Evolutionary conservation across 2,329 filamentous ascomycete species (phyloP).

Genomic region (Teratosphaeria viscida): DNA sequence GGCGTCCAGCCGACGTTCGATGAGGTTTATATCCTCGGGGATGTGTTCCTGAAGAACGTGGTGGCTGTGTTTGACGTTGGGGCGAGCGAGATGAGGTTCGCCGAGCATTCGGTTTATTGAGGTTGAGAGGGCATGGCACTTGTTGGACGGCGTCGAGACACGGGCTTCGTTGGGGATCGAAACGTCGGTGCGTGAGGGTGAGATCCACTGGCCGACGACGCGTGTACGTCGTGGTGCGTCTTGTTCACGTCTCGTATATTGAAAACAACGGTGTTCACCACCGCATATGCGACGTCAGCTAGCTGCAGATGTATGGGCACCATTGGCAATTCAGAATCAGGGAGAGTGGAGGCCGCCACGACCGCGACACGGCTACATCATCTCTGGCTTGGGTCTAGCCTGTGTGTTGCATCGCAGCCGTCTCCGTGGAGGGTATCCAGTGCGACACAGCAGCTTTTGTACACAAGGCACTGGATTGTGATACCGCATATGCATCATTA

Average conservation of each 20-base stretch:
- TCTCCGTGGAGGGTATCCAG: not conserved
- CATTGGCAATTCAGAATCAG: not conserved
- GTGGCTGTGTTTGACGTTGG: constrained; percentile 39
- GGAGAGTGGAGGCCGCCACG: too few relatives aligned
- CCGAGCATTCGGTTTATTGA: constrained; percentile 12
- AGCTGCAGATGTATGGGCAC: not conserved
- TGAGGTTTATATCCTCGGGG: constrained; percentile 29
- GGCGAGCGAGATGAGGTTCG: constrained; percentile 33
- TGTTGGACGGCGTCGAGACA: too few relatives aligned
- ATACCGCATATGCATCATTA: not conserved
- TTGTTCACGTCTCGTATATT: not conserved
- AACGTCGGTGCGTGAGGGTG: too few relatives aligned
- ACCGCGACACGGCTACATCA: too few relatives aligned
- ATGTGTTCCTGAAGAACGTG: constrained; percentile 37
- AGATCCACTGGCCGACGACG: too few relatives aligned
- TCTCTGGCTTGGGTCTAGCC: too few relatives aligned
- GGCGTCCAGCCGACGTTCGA: constrained; percentile 15
- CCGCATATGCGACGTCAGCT: not conserved
- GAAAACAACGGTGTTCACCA: not conserved
- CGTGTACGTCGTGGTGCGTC: too few relatives aligned
- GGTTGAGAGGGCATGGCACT: not conserved
- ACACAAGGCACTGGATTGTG: not conserved
- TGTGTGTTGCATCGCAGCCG: not conserved
- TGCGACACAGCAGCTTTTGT: not conserved
- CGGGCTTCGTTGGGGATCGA: too few relatives aligned